These are phyloP conservation scores for Aureobasidium sp. DNA, from an alignment of 2,329 filamentous ascomycete genomes.

Conservation along the genomic window DNA sequence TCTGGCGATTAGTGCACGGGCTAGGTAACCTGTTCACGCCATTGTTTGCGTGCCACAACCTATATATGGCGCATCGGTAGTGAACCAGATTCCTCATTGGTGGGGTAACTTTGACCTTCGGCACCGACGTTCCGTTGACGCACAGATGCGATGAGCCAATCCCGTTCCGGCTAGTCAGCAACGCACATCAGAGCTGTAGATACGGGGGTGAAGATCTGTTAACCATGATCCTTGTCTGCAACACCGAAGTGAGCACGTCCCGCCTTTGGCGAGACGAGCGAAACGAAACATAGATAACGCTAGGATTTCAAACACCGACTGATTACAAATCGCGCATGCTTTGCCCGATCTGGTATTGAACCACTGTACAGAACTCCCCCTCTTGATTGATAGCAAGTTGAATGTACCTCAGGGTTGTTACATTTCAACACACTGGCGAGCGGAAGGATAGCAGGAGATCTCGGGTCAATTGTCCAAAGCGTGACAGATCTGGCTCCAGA, in stretches of 20 bases:
- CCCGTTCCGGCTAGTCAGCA: background rate
- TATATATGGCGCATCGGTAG: background rate
- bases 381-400: background rate
- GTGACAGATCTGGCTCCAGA: background rate
- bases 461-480: background rate
- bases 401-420: background rate
- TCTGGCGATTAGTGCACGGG: background rate
- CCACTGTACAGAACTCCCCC: background rate
- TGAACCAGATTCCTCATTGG: background rate
- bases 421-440: background rate
- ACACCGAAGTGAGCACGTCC: background rate
- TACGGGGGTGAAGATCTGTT: background rate
- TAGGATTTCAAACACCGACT: background rate
- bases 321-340: background rate
- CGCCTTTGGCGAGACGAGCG: background rate
- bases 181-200: background rate
- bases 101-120: background rate
- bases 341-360: background rate
- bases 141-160: background rate
- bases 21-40: background rate
- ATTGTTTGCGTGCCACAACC: background rate
- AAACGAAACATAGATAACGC: background rate
- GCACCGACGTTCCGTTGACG: background rate
- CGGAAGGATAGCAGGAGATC: background rate
- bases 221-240: background rate